These are phyloP conservation scores for Bruguiera hainesii DNA, from an alignment of 441 rosid genomes.

Conservation along the genomic window DNA sequence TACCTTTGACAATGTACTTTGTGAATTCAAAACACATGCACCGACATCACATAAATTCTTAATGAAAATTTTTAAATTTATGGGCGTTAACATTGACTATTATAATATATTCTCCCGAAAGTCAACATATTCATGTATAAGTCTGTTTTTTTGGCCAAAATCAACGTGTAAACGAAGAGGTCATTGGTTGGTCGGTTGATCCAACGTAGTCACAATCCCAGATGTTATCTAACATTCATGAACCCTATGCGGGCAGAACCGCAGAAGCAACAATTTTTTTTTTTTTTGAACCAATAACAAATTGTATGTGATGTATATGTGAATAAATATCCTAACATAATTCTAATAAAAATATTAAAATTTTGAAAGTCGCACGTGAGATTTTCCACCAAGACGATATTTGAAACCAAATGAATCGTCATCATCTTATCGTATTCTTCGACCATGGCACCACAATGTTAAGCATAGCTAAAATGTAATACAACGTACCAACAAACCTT, in stretches of 20 bases:
- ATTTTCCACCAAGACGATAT: background rate
- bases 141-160: constrained; percentile 4
- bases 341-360: constrained; percentile 1
- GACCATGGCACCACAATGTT: background rate
- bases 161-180: constrained; percentile 25
- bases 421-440: constrained; percentile 19
- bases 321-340: background rate
- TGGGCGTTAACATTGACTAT: too few species aligned
- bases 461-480: background rate
- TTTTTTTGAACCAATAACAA: background rate
- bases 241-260: background rate
- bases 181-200: constrained; percentile 41
- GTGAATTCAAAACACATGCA: background rate
- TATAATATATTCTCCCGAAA: too few species aligned
- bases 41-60: background rate
- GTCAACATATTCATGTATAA: too few species aligned
- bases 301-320: background rate
- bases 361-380: constrained; percentile 6
- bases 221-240: background rate
- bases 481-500: too few species aligned
- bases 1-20: too few species aligned
- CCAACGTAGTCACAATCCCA: constrained; percentile 24
- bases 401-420: constrained; percentile 16
- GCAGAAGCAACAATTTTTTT: background rate
- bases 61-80: background rate